Conservation (phyloP, 371 early-diverging fungal genomes). For the Paraphysoderma sedebokerense region DNA sequence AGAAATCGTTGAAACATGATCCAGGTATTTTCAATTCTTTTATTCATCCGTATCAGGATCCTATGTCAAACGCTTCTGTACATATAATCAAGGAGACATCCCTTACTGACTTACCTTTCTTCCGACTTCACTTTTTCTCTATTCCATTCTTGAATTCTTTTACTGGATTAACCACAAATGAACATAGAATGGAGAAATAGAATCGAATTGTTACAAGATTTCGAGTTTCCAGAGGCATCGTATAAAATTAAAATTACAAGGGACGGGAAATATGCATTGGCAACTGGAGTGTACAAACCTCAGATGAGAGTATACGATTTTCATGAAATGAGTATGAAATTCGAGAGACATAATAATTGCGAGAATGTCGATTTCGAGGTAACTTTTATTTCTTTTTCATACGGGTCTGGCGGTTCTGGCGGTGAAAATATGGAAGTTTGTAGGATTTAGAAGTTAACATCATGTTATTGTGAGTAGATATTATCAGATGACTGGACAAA, state of each 20-base stretch:
- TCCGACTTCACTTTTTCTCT: not conserved
- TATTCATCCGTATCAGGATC: no score
- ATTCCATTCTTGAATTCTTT: not conserved
- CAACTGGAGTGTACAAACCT: conserved; percentile 96
- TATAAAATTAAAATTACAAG: conserved; percentile 61
- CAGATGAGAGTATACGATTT: conserved; percentile 92
- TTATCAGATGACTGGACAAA: conserved; percentile 98
- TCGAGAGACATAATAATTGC: conserved; percentile 89
- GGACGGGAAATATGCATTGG: conserved; percentile 75
- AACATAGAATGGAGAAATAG: conserved; percentile 62
- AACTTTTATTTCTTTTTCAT: not conserved
- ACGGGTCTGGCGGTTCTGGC: not conserved
- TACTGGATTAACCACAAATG: not conserved
- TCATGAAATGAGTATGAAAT: conserved; percentile 85
- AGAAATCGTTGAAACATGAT: conserved; percentile 72
- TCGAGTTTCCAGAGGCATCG: conserved; percentile 95
- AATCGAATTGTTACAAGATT: conserved; percentile 90
- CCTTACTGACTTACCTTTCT: not conserved
- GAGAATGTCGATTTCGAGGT: conserved; percentile 84
- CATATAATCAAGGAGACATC: not conserved
- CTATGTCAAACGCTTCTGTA: not conserved
- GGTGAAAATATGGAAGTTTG: no score
- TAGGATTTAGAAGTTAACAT: no score
- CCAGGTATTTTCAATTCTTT: conserved; percentile 46
- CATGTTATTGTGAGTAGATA: conserved; percentile 20